These are phyloP conservation scores for Delphinella strobiligena DNA, from an alignment of 2,329 filamentous ascomycete genomes.

Conservation along the genomic window DNA sequence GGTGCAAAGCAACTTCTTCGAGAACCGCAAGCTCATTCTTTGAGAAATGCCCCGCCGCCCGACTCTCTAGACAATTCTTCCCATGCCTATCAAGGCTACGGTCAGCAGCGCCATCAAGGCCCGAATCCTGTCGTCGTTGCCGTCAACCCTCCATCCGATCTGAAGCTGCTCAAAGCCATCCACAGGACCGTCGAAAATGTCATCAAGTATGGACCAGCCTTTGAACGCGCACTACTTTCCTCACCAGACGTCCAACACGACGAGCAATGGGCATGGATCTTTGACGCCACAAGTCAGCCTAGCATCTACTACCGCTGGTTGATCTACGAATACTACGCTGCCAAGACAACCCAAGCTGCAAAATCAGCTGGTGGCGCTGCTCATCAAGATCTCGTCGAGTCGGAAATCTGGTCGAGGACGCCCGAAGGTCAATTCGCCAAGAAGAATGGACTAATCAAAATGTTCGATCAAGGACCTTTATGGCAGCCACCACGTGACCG, in stretches of 20 bases:
- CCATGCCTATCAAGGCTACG: slow-evolving; percentile 55
- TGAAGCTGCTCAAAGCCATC: slow-evolving; percentile 69
- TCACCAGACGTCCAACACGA: slow-evolving; percentile 71
- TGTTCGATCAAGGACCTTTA: slow-evolving; percentile 65
- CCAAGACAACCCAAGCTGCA: background rate
- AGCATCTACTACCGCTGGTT: slow-evolving; percentile 91
- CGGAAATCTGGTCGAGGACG: background rate
- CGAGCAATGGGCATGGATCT: slow-evolving; percentile 89
- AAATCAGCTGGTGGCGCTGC: no score
- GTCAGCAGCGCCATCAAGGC: slow-evolving; percentile 36
- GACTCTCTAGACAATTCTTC: slow-evolving; percentile 56
- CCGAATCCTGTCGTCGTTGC: slow-evolving; percentile 34
- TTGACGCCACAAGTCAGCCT: slow-evolving; percentile 66
- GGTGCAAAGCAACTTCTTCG: slow-evolving; percentile 49
- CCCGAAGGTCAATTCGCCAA: slow-evolving; percentile 1
- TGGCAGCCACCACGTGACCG: slow-evolving; percentile 67
- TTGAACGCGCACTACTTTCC: slow-evolving; percentile 86
- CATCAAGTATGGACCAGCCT: slow-evolving; percentile 47
- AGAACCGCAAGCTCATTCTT: slow-evolving; percentile 35
- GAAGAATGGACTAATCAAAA: slow-evolving; percentile 26
- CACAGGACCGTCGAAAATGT: slow-evolving; percentile 78
- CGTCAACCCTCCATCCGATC: slow-evolving; percentile 61
- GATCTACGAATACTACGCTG: slow-evolving; percentile 51
- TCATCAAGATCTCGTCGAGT: no score
- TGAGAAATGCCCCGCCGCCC: slow-evolving; percentile 32